Evolutionary conservation across 345 rosid species (phyloP).

Genomic region (Dipteronia sinensis): DNA sequence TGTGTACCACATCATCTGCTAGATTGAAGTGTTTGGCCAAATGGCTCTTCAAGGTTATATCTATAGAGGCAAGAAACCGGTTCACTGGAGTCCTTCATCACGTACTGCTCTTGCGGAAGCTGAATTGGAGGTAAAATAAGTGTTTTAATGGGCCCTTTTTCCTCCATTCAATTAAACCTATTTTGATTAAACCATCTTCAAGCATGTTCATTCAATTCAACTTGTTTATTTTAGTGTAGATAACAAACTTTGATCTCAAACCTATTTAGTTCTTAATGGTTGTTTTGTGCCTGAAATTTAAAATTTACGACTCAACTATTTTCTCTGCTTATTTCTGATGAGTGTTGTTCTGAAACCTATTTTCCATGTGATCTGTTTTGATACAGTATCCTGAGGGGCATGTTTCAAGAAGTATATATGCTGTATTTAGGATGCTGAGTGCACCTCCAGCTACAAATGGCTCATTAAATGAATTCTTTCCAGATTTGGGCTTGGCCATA

Average conservation of each 20-base stretch:
- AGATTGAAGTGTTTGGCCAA: slow-evolving; percentile 92
- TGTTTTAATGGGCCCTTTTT: not conserved
- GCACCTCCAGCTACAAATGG: slow-evolving; percentile 40
- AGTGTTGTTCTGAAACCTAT: not conserved
- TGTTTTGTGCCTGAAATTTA: not conserved
- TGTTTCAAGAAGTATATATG: slow-evolving; percentile 91
- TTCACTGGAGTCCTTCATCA: slow-evolving; percentile 98
- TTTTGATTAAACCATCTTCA: not conserved
- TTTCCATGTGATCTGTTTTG: not conserved
- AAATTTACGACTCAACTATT: not conserved
- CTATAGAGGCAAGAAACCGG: slow-evolving; percentile 94
- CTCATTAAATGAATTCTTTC: slow-evolving; percentile 62
- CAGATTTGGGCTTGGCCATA: slow-evolving; percentile 75
- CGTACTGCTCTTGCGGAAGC: slow-evolving; percentile 99
- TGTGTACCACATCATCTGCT: slow-evolving; percentile 28
- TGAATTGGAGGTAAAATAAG: slow-evolving; percentile 78
- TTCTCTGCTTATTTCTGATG: not conserved
- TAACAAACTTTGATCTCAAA: not conserved
- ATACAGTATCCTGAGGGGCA: slow-evolving; percentile 97
- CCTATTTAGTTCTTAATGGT: not conserved
- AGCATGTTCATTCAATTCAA: not conserved
- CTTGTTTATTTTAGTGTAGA: not conserved
- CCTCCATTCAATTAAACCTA: slow-evolving; percentile 10
- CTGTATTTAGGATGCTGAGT: slow-evolving; percentile 57
- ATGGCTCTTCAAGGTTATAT: slow-evolving; percentile 89